Evolutionary conservation across 108 stramenopile genomes (phyloP).

Genomic region (Pseudonitzschia delicatissima): DNA sequence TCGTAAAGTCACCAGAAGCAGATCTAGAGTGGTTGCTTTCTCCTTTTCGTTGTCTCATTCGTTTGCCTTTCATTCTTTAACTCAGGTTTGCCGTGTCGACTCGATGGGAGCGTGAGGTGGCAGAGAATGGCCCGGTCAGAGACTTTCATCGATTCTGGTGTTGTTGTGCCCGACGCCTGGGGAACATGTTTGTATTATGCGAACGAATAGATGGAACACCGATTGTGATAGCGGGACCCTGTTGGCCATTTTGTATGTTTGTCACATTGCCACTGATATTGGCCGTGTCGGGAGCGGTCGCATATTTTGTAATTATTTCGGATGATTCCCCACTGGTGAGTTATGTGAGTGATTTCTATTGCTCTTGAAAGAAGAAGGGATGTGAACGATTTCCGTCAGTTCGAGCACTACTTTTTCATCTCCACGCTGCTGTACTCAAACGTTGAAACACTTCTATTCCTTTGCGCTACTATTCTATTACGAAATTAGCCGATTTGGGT

Average conservation of each 20-base stretch:
- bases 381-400: no score
- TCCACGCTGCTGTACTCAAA: neutral
- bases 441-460: neutral
- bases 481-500: conserved; percentile 65
- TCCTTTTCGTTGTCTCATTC: neutral
- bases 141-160: conserved; percentile 77
- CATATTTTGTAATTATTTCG: conserved; percentile 70
- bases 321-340: conserved; percentile 65
- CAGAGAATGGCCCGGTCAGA: conserved; percentile 34
- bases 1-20: neutral
- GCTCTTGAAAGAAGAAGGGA: no score
- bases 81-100: conserved; percentile 67
- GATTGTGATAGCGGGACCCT: conserved; percentile 83
- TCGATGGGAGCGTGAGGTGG: conserved; percentile 74
- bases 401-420: neutral
- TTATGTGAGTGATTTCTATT: conserved; percentile 3
- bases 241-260: conserved; percentile 89
- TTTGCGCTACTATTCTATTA: neutral
- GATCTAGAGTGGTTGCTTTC: neutral
- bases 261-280: conserved; percentile 81
- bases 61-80: neutral
- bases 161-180: conserved; percentile 78
- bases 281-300: conserved; percentile 53
- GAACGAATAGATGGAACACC: conserved; percentile 76
- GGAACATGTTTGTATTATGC: conserved; percentile 80